Conservation (phyloP, 2,329 filamentous ascomycete genomes). For the Eutypa lata region DNA sequence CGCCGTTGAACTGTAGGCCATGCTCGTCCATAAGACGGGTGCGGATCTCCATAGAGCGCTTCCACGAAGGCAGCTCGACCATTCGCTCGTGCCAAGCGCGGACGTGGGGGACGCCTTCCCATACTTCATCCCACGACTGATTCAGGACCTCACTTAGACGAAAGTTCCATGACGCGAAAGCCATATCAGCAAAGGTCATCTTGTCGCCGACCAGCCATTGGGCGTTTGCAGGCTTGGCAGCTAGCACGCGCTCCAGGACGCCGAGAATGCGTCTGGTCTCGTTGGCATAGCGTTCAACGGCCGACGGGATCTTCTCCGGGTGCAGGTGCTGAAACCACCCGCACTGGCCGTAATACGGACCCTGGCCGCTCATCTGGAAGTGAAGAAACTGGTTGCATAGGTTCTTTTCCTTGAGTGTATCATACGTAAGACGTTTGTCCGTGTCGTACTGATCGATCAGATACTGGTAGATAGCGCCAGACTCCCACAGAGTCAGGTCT, state of each 20-base stretch:
- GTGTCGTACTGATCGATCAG: constrained; percentile 1
- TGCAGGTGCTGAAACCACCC: constrained; percentile 29
- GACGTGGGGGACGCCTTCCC: constrained; percentile 22
- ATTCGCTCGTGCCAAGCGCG: constrained; percentile 35
- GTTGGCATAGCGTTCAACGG: constrained; percentile 26
- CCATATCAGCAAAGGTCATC: constrained; percentile 14
- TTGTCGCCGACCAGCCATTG: constrained; percentile 14
- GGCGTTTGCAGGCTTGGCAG: constrained; percentile 1
- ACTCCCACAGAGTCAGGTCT: constrained; percentile 10
- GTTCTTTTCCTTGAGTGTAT: constrained; percentile 9
- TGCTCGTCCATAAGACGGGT: constrained; percentile 34
- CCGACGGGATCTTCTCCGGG: constrained; percentile 21
- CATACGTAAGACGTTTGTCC: not conserved
- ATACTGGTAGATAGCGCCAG: constrained; percentile 12
- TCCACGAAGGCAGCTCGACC: constrained; percentile 29
- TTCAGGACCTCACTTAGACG: constrained; percentile 16
- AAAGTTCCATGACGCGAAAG: constrained; percentile 19
- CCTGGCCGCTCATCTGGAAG: constrained; percentile 38
- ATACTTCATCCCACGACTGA: constrained; percentile 21
- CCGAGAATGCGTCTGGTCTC: constrained; percentile 25
- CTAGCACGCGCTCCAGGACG: constrained; percentile 16
- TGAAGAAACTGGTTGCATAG: constrained; percentile 32
- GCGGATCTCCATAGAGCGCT: constrained; percentile 27
- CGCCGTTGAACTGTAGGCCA: constrained; percentile 31
- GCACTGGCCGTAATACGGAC: constrained; percentile 35